Evolutionary conservation across 257 asterid genomes (phyloP), one percentile per base, ranked within the genome.

Genomic region (Forsythia suspensa): DNA sequence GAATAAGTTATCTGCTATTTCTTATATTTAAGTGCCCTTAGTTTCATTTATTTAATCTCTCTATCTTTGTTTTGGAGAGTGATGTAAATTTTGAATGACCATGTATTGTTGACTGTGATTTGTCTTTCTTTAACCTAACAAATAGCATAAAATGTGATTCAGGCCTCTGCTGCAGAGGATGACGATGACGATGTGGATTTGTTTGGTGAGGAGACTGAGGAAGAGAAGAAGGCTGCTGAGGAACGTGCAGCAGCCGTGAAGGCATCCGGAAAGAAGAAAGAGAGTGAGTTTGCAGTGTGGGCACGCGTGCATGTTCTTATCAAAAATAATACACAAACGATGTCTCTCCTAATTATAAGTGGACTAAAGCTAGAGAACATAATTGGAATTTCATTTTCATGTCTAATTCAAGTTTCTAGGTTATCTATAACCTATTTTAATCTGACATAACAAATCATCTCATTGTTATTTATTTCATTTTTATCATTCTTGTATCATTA

Each of bases 161-260:
- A 90, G 97, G 90, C 91, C 5, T 76, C 94, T n/a, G 90, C 83
- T 78, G 99, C 89, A 76, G 98, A 86, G 70, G 99, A 88, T 3
- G 97, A 90, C 0, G 98, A 88, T 0, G 98, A 89, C 15, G 95
- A 89, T 79, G 95, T 92, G 71, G 98, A 94, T 80, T 89, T 94
- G 83, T 94, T 94, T 77, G 97, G 97, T 59, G 97, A 94, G 86
- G 98, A 94, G 83, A 94, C 99, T 13, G 99, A 94, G 85, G 99
- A 94, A 81, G 99, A 93, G 86, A 96, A 96, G 88, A 89, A 86
- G 77, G 98, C 98, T 74, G 86, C 98, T 37, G 99, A 94, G 77
- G 95, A 84, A 37, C 97, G 97, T 67, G 96, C 97, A 10, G 98
- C 99, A 44, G 88, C 99, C 24, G 88, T 73, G 8, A 94, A 92